Percentiles rank a stretch among this genome's conserved stretches.
Evolutionary conservation across 1,284 basidiomycete species (phyloP).

Genomic region (Tilletia setariae): DNA sequence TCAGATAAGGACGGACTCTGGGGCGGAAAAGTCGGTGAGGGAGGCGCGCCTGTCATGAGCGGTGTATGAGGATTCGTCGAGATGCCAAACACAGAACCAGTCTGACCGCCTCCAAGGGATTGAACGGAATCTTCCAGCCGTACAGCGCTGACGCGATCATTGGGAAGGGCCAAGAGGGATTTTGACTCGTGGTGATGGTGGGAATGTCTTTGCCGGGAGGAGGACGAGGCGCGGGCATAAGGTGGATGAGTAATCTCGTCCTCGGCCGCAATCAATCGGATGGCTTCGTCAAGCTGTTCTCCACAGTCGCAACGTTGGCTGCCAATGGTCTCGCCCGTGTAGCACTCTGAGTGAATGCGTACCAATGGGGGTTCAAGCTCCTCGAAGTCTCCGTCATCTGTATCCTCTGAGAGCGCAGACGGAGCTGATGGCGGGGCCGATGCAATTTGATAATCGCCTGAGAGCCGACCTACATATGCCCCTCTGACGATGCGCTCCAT

Average conservation of each 20-base stretch:
- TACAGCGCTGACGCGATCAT: slow-evolving; percentile 54
- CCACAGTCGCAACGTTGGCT: slow-evolving; percentile 99
- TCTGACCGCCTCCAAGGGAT: not conserved
- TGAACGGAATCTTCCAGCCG: no score
- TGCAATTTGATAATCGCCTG: slow-evolving; percentile 62
- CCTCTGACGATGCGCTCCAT: slow-evolving; percentile 90
- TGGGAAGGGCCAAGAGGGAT: not conserved
- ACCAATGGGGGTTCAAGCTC: slow-evolving; percentile 65
- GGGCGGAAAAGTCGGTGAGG: slow-evolving; percentile 9
- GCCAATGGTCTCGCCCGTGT: slow-evolving; percentile 96
- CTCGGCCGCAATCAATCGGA: slow-evolving; percentile 70
- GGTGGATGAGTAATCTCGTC: slow-evolving; percentile 15
- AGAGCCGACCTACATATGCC: slow-evolving; percentile 83
- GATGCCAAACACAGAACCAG: not conserved
- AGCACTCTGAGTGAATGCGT: slow-evolving; percentile 96
- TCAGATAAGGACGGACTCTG: not conserved
- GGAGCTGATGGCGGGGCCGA: slow-evolving; percentile 57
- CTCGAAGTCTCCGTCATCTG: slow-evolving; percentile 48
- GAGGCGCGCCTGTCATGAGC: not conserved
- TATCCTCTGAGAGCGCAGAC: slow-evolving; percentile 17
- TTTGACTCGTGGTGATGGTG: not conserved
- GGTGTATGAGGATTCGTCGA: not conserved
- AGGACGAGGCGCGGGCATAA: not conserved
- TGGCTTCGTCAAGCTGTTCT: slow-evolving; percentile 94
- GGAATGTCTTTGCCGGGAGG: not conserved